Evolutionary conservation across 768 basidiomycete genomes (phyloP), one percentile per base, ranked within the genome.

Genomic region (Suillus occidentalis): DNA sequence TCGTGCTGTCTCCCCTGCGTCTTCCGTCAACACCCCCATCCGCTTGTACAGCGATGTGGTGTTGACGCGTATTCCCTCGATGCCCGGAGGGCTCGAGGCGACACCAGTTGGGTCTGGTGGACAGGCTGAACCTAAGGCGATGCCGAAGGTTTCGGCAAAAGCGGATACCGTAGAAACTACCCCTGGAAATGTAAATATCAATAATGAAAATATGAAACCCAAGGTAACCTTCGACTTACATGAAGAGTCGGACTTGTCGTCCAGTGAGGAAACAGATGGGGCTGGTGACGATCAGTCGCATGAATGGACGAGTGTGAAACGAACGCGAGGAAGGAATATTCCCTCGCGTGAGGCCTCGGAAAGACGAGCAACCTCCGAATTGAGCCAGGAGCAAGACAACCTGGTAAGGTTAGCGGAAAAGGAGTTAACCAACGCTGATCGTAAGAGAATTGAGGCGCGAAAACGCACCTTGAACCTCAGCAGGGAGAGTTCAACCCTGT

Each of bases 31-130:
- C 18, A 25, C 16, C 0, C 60, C 45, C 16, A 50, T 49, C n/a
- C 18, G 45, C 22, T 20, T 36, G 6, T 61, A 50, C 12, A 47
- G 45, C 16, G 60, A 61, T 36, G 31, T 50, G 16, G 45, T 61
- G 28, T 18, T 31, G 45, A 37, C 45, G 43, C 10, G 60, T 36
- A 61, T 43, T 49, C 60, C 60, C 60, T 50, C 60, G 18, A 43
- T 47, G 60, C 45, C 60, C 8, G 50, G 50, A 0, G 50, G 16
- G 8, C 50, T 53, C 16, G 50, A 31, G 50, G 50, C 28, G 28
- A 42, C 40, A 14, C 40, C 16, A 0, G 2, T 42, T 1, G 16
- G 40, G 28, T 28, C 28, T 1, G 28, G 28, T 28, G 28, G 28
- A 28, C 28, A 28, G 2, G 3, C 28, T 3, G 28, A 28, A 28